phyloP scores from a whole-genome alignment of 805 yeast species.

The Torulaspora indica region DNA sequence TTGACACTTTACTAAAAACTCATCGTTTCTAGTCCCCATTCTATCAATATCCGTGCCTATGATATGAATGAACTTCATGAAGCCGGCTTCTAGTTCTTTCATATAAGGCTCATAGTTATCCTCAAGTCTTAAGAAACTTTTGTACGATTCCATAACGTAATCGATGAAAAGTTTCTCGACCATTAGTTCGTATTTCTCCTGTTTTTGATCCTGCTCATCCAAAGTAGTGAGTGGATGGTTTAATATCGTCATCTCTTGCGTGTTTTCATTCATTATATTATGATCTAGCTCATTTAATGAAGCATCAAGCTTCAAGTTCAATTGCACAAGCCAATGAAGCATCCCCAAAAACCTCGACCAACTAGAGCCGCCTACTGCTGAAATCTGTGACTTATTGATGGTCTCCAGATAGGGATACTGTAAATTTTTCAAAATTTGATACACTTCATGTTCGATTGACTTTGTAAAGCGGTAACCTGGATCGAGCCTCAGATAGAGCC shows the following conservation, averaged over 20 bases:
- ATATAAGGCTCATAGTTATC: constrained; percentile 56
- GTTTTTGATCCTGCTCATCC: constrained; percentile 33
- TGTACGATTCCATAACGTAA: constrained; percentile 64
- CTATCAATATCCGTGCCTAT: constrained; percentile 45
- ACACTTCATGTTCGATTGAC: constrained; percentile 72
- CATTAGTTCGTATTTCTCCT: constrained; percentile 36
- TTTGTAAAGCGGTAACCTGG: constrained; percentile 69
- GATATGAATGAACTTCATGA: constrained; percentile 47
- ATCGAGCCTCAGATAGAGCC: constrained; percentile 70
- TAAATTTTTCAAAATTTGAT: constrained; percentile 55
- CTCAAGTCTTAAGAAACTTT: constrained; percentile 56
- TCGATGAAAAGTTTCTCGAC: constrained; percentile 47
- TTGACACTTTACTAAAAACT: constrained; percentile 39
- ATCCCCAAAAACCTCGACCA: constrained; percentile 84
- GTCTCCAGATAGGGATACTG: constrained; percentile 78
- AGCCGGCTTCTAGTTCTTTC: constrained; percentile 52
- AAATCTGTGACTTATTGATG: constrained; percentile 76
- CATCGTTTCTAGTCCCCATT: constrained; percentile 40
- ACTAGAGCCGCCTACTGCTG: constrained; percentile 85
- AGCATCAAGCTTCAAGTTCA: constrained; percentile 43
- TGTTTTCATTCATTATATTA: constrained; percentile 25
- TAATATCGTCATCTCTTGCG: constrained; percentile 31
- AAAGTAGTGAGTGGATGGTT: constrained; percentile 24
- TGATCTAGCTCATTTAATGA: constrained; percentile 23
- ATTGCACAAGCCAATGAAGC: constrained; percentile 73